Base-by-base conservation (phyloP, 2,329 filamentous ascomycete species). In the Pleomassaria siparia region DNA sequence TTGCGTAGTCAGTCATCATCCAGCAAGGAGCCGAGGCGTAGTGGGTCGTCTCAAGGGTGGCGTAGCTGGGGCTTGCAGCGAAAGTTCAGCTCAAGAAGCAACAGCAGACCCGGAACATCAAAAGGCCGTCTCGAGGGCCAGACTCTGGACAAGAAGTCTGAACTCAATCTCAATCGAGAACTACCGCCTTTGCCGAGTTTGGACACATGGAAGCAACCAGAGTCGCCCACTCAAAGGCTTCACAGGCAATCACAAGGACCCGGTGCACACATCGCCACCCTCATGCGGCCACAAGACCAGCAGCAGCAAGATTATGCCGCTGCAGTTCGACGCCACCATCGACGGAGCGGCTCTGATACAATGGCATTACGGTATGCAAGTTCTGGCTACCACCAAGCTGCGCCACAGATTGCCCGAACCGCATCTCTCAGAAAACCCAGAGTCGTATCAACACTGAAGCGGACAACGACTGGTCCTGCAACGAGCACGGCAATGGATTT, bases 151-250 rank as follows among this genome's bases (percentile, higher is more conserved):
- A 64, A 56, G 44, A 70, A 67, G 43, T 40, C 56, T 2, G 64
- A 68, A 22, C 47, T 76, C 47, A 72, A 78, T 44, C 62, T 78
- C 25, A 78, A 78, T 55, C 62, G 75, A 46, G 74, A 77, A 48
- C 58, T 78, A 20, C 76, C 76, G 26, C 75, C 75, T 3, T 52
- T 78, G 10, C 76, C 76, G 6, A 71, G 74, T 40, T 61, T 78
- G 5, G 74, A 77, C 46, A 68, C 60, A 3, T 71, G 67, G 67
- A 66, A 64, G 40, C 58, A 66, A 12, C 46, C 47, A 7, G 53
- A 60, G 32, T 46, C 48, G 28, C 43, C 41, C 29, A 41, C 47
- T 29, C 42, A 43, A 32, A 47, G 51, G 26, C 58, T 61, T 21
- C 40, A 55, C n/a, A 44, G 40, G 10, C 54, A 53, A 30, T 51